Base-by-base conservation (phyloP, 2,329 filamentous ascomycete species). In the Curvularia hawaiiensis region DNA sequence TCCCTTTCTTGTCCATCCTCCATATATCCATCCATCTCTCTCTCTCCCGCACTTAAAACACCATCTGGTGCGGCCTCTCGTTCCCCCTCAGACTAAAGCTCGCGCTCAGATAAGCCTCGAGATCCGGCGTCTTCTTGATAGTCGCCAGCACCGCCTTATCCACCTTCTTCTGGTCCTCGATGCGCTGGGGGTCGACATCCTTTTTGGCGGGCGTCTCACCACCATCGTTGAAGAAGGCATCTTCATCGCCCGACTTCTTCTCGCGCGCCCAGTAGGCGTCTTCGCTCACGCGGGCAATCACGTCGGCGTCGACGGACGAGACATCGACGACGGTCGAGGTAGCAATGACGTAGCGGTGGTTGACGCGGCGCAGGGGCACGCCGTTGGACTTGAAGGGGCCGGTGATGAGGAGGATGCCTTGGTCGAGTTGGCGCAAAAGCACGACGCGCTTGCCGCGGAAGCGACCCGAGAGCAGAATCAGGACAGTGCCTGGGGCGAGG, bases 341-440 rank as follows among this genome's bases (percentile, higher is more conserved):
- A 75, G 91, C 91, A 79, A 95, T 96, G 78, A 96, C 91, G 82
- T 95, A 95, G 83, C 91, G 89, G 79, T 91, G 85, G 85, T 96
- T 96, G 79, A 96, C 91, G 79, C 85, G 88, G 83, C 95, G 90
- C 77, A 99, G 88, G 69, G 95, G 95, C 62, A 99, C 95, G 80
- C 95, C 95, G 85, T 99, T 99, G 84, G 98, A 90, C 88, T 98
- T 98, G 91, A 98, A 99, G 79, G 95, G 95, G 72, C 95, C 95
- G 77, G 95, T 99, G 75, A 99, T 92, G 79, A 99, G 91, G 79
- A 99, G 92, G 68, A 97, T 91, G 82, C 95, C 95, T 84, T 97
- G 91, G 76, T 90, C 86, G 78, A 98, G 92, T 81, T 90, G 87
- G 88, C 97, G 97, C 79, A 99, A 90, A 81, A 97, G 92, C 77